Evolutionary conservation across 164 flowering plant species (phyloP).

Genomic region (Dillenia turbinata): DNA sequence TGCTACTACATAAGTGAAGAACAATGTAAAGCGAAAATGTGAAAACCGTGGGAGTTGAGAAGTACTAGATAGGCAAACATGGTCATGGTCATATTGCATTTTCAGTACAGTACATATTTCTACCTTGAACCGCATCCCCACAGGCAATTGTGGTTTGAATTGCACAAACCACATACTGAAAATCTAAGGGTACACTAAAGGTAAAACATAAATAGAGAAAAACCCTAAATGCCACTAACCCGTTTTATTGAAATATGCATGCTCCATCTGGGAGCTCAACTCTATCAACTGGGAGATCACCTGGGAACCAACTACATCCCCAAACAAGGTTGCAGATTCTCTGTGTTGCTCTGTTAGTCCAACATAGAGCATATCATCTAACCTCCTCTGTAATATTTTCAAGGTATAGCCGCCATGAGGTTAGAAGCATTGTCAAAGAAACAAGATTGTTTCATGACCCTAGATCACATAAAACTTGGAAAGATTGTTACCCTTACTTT

Average conservation of each 20-base stretch:
- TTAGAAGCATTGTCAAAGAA: conserved; percentile 10
- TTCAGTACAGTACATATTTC: too few relatives aligned
- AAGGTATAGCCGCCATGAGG: conserved; percentile 27
- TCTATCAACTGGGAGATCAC: conserved; percentile 67
- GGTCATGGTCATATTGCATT: too few relatives aligned
- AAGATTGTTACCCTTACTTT: conserved; percentile 45
- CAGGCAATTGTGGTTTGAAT: too few relatives aligned
- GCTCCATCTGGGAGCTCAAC: conserved; percentile 25
- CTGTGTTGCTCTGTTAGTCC: conserved; percentile 92
- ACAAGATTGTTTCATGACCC: conserved; percentile 7
- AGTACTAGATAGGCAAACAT: too few relatives aligned
- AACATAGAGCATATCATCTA: conserved; percentile 88
- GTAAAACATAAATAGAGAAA: background rate
- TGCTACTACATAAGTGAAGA: too few relatives aligned
- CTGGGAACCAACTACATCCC: conserved; percentile 82
- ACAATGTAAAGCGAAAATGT: too few relatives aligned
- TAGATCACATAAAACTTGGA: background rate
- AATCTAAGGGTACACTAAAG: too few relatives aligned
- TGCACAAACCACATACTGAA: too few relatives aligned
- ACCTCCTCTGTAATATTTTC: conserved; percentile 78
- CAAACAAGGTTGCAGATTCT: conserved; percentile 88
- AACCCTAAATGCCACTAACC: conserved; percentile 29
- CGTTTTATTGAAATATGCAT: conserved; percentile 25
- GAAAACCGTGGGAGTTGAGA: too few relatives aligned
- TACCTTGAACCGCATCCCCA: too few relatives aligned